These are phyloP conservation scores for Plasmodium berghei DNA, from an alignment of 169 alveolate genomes.

Conservation along the genomic window DNA sequence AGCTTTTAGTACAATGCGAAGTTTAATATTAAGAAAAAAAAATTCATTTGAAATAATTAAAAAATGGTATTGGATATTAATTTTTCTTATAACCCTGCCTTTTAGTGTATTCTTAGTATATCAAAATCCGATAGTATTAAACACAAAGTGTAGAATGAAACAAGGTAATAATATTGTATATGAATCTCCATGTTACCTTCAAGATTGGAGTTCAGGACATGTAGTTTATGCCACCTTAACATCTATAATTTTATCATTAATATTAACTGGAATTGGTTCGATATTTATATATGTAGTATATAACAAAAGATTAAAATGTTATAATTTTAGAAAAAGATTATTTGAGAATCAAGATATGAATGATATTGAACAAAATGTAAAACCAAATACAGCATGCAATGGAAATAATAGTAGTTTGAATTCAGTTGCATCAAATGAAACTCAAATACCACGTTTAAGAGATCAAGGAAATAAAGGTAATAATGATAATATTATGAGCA, in stretches of 20 bases:
- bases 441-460: conserved; percentile 5
- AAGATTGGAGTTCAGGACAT: conserved; percentile 80
- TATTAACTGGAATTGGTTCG: conserved; percentile 67
- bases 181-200: conserved; percentile 75
- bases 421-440: conserved; percentile 75
- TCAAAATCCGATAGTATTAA: conserved; percentile 72
- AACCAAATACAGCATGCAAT: conserved; percentile 1
- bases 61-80: conserved; percentile 74
- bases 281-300: conserved; percentile 58
- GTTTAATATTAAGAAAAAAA: conserved; percentile 50
- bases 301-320: conserved; percentile 20
- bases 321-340: conserved; percentile 29
- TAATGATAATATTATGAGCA: background rate
- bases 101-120: conserved; percentile 69
- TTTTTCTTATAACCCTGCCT: conserved; percentile 56
- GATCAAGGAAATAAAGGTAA: conserved; percentile 7
- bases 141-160: conserved; percentile 36
- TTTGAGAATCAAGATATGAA: conserved; percentile 39
- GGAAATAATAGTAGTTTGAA: conserved; percentile 59
- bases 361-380: conserved; percentile 26
- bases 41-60: conserved; percentile 76
- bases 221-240: conserved; percentile 33
- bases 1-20: conserved; percentile 67
- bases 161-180: conserved; percentile 4
- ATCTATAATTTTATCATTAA: conserved; percentile 53